Percentiles rank a stretch among this genome's conserved stretches.
Evolutionary conservation across 257 asterid genomes (phyloP).

Genomic region (Solanum acaule): DNA sequence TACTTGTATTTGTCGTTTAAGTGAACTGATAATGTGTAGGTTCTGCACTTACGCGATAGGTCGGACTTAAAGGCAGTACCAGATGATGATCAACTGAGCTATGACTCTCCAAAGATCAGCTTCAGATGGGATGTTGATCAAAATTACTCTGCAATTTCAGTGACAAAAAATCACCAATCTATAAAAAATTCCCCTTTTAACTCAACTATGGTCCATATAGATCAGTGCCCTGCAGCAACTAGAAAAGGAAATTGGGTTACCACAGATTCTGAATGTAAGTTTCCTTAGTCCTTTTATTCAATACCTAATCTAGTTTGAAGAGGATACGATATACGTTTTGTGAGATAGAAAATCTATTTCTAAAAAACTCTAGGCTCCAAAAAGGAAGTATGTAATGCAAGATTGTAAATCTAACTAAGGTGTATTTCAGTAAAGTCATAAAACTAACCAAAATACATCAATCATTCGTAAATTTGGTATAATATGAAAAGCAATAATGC

Average conservation of each 20-base stretch:
- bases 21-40: constrained; percentile 14
- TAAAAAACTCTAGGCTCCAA: too few species aligned
- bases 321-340: too few species aligned
- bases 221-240: constrained; percentile 13
- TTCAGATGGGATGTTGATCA: constrained; percentile 64
- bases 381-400: not conserved
- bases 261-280: constrained; percentile 77
- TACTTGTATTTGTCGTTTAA: not conserved
- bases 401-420: not conserved
- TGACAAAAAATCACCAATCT: constrained; percentile 11
- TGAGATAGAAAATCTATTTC: too few species aligned
- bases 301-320: not conserved
- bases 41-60: constrained; percentile 37
- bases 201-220: constrained; percentile 30
- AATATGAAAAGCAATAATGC: not conserved
- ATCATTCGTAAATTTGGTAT: not conserved
- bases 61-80: constrained; percentile 29
- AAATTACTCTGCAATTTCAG: constrained; percentile 49
- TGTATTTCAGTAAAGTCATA: not conserved
- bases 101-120: constrained; percentile 73
- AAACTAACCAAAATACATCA: not conserved
- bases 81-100: constrained; percentile 45
- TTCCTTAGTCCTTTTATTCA: not conserved
- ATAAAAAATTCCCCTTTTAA: constrained; percentile 13
- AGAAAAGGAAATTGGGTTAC: constrained; percentile 67